Evolutionary conservation across 805 yeast species (phyloP), one percentile per base, ranked within the genome.

Genomic region (Barnettozyma siamensis): DNA sequence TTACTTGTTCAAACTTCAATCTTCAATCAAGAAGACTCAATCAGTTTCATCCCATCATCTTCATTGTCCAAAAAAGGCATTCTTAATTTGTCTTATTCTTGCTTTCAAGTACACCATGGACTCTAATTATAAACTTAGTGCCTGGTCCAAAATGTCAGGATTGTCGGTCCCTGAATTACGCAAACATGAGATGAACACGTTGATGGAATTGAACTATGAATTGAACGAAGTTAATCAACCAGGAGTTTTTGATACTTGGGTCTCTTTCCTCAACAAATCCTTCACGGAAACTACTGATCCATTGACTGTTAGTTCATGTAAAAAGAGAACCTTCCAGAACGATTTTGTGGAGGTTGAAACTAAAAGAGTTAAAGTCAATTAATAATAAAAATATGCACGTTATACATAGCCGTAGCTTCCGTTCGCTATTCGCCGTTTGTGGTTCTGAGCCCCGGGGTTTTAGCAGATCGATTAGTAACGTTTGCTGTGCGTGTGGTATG

Each of bases 121-220:
- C 61, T 74, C 76, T 38, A 82, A 80, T 56, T 84, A 75, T 60
- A 69, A 83, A 24, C 70, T 83, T 50, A 71, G 69, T 46, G 75
- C 84, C 6, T 87, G 95, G 95, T 67, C 82, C 38, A 75, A 76
- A 56, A 79, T 87, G 37, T 74, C 87, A 27, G 93, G 94, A 1
- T 68, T 83, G 31, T 55, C 75, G 18, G 54, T 73, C 4, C 48
- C 58, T 23, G 80, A 75, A 43, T 64, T 87, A 39, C 69, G 66
- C 45, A 56, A 53, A 32, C 61, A 78, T 42, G 95, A 87, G 61
- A 52, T 70, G 23, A 58, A 66, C 7, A 66, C 83, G 17, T 69
- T 86, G 47, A 55, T 62, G 30, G 59, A 70, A 7, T 66, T 86
- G 40, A 70, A 78, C 52, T 84, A 80, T 66, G 66, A 74, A 32